Evolutionary conservation across 1,139 yeast species (phyloP), one percentile per base, ranked within the genome.

Genomic region (Sugiyamaella sp.): DNA sequence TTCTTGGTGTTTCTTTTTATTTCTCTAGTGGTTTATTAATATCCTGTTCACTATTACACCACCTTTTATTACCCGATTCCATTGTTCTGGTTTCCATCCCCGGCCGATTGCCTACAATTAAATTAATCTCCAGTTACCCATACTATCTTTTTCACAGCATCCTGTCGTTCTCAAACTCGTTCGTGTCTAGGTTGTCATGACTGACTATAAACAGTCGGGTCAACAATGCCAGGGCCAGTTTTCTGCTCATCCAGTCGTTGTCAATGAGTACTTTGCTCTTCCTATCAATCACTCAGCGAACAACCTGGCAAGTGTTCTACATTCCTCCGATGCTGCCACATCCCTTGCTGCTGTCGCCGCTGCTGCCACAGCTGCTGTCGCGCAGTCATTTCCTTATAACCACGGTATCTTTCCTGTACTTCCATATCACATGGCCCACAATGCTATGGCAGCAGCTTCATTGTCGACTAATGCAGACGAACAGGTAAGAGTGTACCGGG

Each of bases 331-430:
- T 8, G 35, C 35, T 17, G 14, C 32, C 20, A 9, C 33, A 5
- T n/a, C 44, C n/a, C 16, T 25, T n/a, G 33, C 44, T 40, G 44
- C 33, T 40, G 33, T 33, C 17, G 44, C 44, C 14, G 21, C 17
- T 24, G n/a, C 33, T 40, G 44, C 44, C 21, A 9, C 42, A 6
- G 3, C 42, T 40, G 33, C 33, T 14, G 44, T 25, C n/a, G n/a
- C 44, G 6, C 17, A 40, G 8, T 40, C 44, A 38, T 38, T 17
- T 12, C 42, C 42, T 20, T 12, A 20, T 12, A 29, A 29, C n/a
- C 35, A 29, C 4, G 35, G 35, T 29, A 29, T 29, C 35, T 10
- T 29, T 29, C 35, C 35, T 12, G 14, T 4, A 4, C 8, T 29
- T 6, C 35, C 35, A 4, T 29, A 14, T 29, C 8, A 29, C n/a